A percentile compares a stretch with the other conserved stretches of the same genome.
Conservation (phyloP, 78 protist genomes). For the Dictyostelium firmibasis region DNA sequence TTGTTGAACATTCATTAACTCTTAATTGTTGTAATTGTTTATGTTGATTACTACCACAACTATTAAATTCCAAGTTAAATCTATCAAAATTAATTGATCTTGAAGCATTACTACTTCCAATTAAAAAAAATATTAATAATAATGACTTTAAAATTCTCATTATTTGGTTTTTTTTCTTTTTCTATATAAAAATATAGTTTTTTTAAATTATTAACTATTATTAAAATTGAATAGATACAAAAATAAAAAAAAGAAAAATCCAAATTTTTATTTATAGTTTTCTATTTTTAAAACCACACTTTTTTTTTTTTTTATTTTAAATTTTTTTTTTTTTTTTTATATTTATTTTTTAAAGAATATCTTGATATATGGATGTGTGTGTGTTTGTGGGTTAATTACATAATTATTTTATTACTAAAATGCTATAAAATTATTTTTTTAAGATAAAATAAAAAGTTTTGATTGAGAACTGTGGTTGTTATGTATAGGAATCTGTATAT, state of each 20-base stretch:
- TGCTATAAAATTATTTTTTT: background rate
- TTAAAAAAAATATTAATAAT: background rate
- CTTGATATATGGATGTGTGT: background rate
- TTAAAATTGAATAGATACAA: background rate
- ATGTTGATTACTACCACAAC: background rate
- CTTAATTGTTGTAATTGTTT: background rate
- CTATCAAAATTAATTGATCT: background rate
- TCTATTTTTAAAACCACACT: background rate
- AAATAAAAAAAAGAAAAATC: background rate
- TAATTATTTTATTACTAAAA: background rate
- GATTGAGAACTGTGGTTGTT: background rate
- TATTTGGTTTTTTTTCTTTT: background rate
- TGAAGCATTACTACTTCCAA: background rate
- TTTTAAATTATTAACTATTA: background rate
- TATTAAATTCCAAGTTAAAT: background rate
- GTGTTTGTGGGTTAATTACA: background rate
- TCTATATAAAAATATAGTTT: background rate
- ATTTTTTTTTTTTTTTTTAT: no score
- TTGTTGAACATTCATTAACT: background rate
- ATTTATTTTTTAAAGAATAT: no score
- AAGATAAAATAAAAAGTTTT: background rate
- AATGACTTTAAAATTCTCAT: slow-evolving; percentile 1
- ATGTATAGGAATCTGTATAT: background rate
- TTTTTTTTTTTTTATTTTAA: no score
- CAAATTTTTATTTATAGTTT: background rate